Base-by-base conservation (phyloP, 495 filamentous ascomycete genomes). In the Venustampulla echinocandica region DNA sequence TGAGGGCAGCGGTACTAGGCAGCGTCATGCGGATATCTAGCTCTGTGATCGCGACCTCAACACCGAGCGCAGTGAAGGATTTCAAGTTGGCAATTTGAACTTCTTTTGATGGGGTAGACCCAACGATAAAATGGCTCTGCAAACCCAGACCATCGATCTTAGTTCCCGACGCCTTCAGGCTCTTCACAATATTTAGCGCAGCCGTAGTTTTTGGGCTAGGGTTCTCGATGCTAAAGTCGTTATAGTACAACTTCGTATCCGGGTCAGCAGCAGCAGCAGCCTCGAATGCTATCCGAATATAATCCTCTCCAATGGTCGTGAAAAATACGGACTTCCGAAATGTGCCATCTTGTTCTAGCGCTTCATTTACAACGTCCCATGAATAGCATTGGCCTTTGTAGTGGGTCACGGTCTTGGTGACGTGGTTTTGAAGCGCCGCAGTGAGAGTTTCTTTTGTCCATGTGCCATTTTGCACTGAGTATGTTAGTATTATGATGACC, bases 291-390 rank as follows among this genome's bases (percentile, higher is more conserved):
- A 80, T 74, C 11, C 62, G 64, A 48, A 81, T 68, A 56, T 69
- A 84, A 42, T 73, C 69, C 44, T 72, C 67, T 4, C 77, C 77
- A 19, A 81, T 57, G 10, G 75, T 66, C 20, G 68, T 64, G 64
- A 69, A 77, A 63, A 81, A 81, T 34, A 75, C 63, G 40, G 58
- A 70, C 42, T 66, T 45, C 36, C 80, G 73, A 51, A 75, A 76
- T 13, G 69, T 69, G 24, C 79, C 82, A 55, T 81, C 74, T 38
- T 85, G 81, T 49, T 80, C 73, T 49, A 85, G 74, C 23, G 76
- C 76, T 58, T 87, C 81, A 62, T 85, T 85, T 14, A 83, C 69
- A 0, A 87, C 82, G 54, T 85, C 81, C 55, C 55, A 66, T 25
- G 54, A 42, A 28, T 67, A 60, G 58, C 69, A 78, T 38, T 70